Evolutionary conservation across 2,329 filamentous ascomycete genomes (phyloP).

Genomic region (Chaetomiaceae sp.): DNA sequence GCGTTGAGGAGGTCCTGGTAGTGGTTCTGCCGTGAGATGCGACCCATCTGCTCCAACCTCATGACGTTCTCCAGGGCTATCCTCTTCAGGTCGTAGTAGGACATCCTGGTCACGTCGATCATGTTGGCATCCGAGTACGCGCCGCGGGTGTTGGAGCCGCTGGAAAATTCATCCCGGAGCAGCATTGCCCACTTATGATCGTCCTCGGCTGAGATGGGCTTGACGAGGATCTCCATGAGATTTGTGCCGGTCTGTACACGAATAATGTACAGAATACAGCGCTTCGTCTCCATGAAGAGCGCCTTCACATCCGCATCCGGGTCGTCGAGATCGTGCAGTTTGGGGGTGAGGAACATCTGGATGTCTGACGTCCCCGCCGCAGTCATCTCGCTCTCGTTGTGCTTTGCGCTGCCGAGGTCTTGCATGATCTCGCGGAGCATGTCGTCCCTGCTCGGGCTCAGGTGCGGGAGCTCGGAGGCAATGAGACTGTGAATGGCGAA

Average conservation of each 20-base stretch:
- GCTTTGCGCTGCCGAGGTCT: slow-evolving; percentile 92
- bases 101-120: slow-evolving; percentile 83
- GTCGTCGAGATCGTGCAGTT: slow-evolving; percentile 84
- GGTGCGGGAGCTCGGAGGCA: slow-evolving; percentile 67
- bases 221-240: slow-evolving; percentile 92
- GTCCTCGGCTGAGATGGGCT: slow-evolving; percentile 80
- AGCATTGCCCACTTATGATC: slow-evolving; percentile 82
- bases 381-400: slow-evolving; percentile 89
- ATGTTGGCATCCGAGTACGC: slow-evolving; percentile 90
- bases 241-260: slow-evolving; percentile 88
- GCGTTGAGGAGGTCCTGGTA: slow-evolving; percentile 98
- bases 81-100: slow-evolving; percentile 87
- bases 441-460: slow-evolving; percentile 80
- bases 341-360: slow-evolving; percentile 82
- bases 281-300: slow-evolving; percentile 96
- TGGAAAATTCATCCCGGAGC: slow-evolving; percentile 73
- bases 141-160: slow-evolving; percentile 63
- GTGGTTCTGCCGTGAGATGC: slow-evolving; percentile 83
- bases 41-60: slow-evolving; percentile 76
- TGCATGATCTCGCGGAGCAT: slow-evolving; percentile 85
- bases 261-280: slow-evolving; percentile 96
- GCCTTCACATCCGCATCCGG: slow-evolving; percentile 89
- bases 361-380: slow-evolving; percentile 84
- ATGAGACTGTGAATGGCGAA: slow-evolving; percentile 93
- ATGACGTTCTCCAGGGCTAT: slow-evolving; percentile 93